Conservation (phyloP, 169 alveolate genomes). For the Plasmodium fragile region DNA sequence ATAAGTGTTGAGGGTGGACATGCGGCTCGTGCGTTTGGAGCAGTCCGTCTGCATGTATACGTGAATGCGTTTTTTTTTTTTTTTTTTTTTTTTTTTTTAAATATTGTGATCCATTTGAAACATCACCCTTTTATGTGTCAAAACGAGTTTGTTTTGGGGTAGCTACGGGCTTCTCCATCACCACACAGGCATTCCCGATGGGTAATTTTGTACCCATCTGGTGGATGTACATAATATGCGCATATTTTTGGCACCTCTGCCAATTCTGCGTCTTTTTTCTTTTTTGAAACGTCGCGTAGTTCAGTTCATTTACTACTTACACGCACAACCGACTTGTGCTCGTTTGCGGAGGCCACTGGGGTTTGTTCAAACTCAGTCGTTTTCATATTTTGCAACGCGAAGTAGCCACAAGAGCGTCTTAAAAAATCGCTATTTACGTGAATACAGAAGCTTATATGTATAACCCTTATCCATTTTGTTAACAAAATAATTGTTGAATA, state of each 20-base stretch:
- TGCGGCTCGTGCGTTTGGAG: neutral
- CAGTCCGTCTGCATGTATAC: neutral
- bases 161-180: neutral
- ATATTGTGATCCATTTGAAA: neutral
- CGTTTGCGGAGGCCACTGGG: neutral
- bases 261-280: neutral
- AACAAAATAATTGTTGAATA: neutral
- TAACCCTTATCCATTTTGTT: neutral
- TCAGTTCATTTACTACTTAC: neutral
- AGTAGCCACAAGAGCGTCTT: neutral
- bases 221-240: neutral
- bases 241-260: neutral
- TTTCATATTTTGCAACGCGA: neutral
- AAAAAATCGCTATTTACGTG: neutral
- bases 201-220: neutral
- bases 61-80: neutral
- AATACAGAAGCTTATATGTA: neutral
- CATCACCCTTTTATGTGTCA: neutral
- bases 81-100: neutral
- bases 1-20: conserved; percentile 31
- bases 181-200: neutral
- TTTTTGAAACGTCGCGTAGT: neutral
- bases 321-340: neutral
- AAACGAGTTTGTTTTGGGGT: neutral
- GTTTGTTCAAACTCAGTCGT: neutral